Base-by-base conservation (phyloP, 75 land plant genomes). In the Pinus tabuliformis region DNA sequence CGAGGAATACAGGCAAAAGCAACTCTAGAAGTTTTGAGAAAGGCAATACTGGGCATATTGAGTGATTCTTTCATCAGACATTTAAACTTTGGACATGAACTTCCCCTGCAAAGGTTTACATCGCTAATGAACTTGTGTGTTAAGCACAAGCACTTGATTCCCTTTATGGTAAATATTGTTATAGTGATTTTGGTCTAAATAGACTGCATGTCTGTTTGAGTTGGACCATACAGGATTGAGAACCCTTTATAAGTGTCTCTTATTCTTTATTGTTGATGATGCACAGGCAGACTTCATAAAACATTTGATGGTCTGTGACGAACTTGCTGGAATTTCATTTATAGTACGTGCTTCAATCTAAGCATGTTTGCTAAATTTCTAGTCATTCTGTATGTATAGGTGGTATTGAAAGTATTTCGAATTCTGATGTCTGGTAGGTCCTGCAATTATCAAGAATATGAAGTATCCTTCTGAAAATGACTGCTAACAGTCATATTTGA, bases 251-350 rank as follows among this genome's bases (percentile, higher is more conserved):
- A 65, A 22, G 42, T 49, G 17, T 22, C 33, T 70, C 8, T 22
- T 56, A 68, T 77, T 39, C 42, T 42, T 26, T 24, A 6, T 77
- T n/a, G 73, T 14, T 37, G 57, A 16, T 16, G 24, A 24, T 52
- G 12, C 37, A 17, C 75, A 70, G 79, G 79, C 73, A 56, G 79
- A 78, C 45, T 57, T 78, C 75, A 71, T 78, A 54, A 74, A 73
- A 78, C 57, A 78, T 39, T 56, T 78, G 79, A 71, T 78, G 75
- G 13, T n/a, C 24, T 13, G 4, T 14, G 56, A 78, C 20, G 42
- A 18, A 30, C 66, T 76, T 28, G 45, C 21, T 65, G 42, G 45
- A 54, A 36, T 36, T 68, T 36, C 42, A 76, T 68, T 68, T 68
- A 68, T 68, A 45, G 72, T 68, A 68, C 21, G 72, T 68, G 15